These are phyloP conservation scores for Pleoardoris graminearum DNA, from an alignment of 2,329 filamentous ascomycete genomes.

Conservation along the genomic window DNA sequence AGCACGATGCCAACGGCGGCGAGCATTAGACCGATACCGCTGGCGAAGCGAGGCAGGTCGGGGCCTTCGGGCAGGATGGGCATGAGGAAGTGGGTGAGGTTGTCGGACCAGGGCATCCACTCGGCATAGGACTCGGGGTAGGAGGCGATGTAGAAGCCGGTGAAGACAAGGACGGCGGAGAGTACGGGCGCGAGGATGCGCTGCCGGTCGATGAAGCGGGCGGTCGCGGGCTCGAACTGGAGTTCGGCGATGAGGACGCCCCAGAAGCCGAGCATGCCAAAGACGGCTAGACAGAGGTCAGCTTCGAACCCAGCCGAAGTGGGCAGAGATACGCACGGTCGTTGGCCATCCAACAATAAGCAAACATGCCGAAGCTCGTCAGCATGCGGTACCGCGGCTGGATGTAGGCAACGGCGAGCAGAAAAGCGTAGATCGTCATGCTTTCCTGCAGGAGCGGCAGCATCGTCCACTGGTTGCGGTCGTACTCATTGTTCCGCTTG, in stretches of 20 bases:
- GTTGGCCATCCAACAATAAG: slow-evolving; percentile 8
- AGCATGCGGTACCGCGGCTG: slow-evolving; percentile 8
- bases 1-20: slow-evolving; percentile 9
- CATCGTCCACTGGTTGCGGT: slow-evolving; percentile 15
- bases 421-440: slow-evolving; percentile 10
- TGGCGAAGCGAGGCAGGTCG: slow-evolving; percentile 10
- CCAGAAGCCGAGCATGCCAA: slow-evolving; percentile 13
- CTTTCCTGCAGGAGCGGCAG: slow-evolving; percentile 13
- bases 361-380: slow-evolving; percentile 8
- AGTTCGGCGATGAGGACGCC: slow-evolving; percentile 14
- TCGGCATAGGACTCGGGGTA: slow-evolving; percentile 11
- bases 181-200: slow-evolving; percentile 5
- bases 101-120: slow-evolving; percentile 11
- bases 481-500: slow-evolving; percentile 14
- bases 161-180: slow-evolving; percentile 9
- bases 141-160: slow-evolving; percentile 10
- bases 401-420: slow-evolving; percentile 11
- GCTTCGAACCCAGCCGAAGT: not conserved
- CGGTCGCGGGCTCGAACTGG: slow-evolving; percentile 11
- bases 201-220: slow-evolving; percentile 9
- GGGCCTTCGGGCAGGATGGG: slow-evolving; percentile 9
- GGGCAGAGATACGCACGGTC: slow-evolving; percentile 5
- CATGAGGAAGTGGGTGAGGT: slow-evolving; percentile 6
- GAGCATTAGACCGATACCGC: slow-evolving; percentile 12
- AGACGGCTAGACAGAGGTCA: slow-evolving; percentile 8